phyloP scores from a whole-genome alignment of 2,329 filamentous ascomycete species.

The Nothomitra cinnamomea region DNA sequence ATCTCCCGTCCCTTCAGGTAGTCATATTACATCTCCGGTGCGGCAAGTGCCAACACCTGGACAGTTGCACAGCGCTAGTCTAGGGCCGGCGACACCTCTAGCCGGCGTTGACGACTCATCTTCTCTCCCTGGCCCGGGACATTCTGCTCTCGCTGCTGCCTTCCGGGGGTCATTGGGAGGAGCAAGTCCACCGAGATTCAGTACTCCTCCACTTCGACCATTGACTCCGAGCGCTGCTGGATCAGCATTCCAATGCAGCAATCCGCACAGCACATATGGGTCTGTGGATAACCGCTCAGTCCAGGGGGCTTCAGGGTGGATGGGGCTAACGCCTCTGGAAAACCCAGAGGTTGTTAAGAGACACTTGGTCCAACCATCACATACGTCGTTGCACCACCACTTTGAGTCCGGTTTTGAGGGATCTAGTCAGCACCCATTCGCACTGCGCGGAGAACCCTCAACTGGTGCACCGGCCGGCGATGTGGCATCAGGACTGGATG shows the following conservation, averaged over 20 bases:
- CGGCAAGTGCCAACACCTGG: slow-evolving; percentile 33
- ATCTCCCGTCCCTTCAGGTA: slow-evolving; percentile 34
- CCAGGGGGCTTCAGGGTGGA: slow-evolving; percentile 21
- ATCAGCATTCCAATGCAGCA: slow-evolving; percentile 28
- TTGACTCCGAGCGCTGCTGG: slow-evolving; percentile 39
- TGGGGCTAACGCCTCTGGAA: slow-evolving; percentile 49
- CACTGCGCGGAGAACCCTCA: slow-evolving; percentile 2
- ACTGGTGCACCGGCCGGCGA: slow-evolving; percentile 18
- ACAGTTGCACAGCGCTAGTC: slow-evolving; percentile 25
- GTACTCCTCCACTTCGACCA: slow-evolving; percentile 32
- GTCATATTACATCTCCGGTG: slow-evolving; percentile 26
- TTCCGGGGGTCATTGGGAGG: slow-evolving; percentile 55
- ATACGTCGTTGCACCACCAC: slow-evolving; percentile 13
- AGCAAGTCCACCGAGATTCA: slow-evolving; percentile 18
- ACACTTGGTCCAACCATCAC: slow-evolving; percentile 60
- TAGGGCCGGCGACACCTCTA: slow-evolving; percentile 39
- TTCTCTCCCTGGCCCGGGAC: slow-evolving; percentile 56
- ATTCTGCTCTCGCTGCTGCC: slow-evolving; percentile 80
- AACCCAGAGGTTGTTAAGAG: slow-evolving; percentile 82
- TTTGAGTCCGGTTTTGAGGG: slow-evolving; percentile 6
- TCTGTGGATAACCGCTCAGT: slow-evolving; percentile 61
- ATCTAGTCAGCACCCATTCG: not conserved
- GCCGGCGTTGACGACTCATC: slow-evolving; percentile 40
- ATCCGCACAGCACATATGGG: slow-evolving; percentile 59
- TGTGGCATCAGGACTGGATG: slow-evolving; percentile 21